Evolutionary conservation across 176 grass and related monocot genomes (phyloP), one percentile per base, ranked within the genome.

Genomic region (Luzula sylvatica): DNA sequence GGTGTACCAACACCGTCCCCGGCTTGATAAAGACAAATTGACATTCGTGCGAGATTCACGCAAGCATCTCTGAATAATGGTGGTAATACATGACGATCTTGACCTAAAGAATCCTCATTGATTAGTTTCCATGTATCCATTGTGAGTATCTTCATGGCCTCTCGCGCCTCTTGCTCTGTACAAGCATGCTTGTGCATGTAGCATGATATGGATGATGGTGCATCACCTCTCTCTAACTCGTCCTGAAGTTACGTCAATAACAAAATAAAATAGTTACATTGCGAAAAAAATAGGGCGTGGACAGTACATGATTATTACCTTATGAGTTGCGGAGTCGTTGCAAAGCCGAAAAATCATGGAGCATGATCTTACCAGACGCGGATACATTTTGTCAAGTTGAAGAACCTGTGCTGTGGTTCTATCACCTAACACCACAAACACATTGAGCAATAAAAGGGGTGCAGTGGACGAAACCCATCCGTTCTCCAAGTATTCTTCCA

Each of bases 401-500:
- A 63, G 18, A 29, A 14, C 21, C 20, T 72, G 45, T 8, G 3
- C 8, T n/a, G 46, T 52, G 11, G 48, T 35, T 28, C 40, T 29
- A 6, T 40, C 20, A 3, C 16, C 56, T 29, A 65, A 58, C 15
- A 79, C 15, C 0, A 52, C 23, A 8, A 45, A 59, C 4, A 59
- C 70, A 9, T 84, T 69, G 45, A 72, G 52, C 11, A 80, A 26
- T 4, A 73, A 32, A 4, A 81, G 52, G 22, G 60, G 72, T 8
- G 38, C 72, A 0, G 72, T 67, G 0, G 67, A 67, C 1, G 82
- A 58, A 6, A 86, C 20, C 52, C 66, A 76, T 2, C 70, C 82
- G 35, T 72, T 86, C 24, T 46, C 55, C 19, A 80, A 56, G 42
- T 86, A 86, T 26, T 86, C 76, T 9, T 20, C 23, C 1, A 86